These are phyloP conservation scores for Bretziella fagacearum DNA, from an alignment of 2,329 filamentous ascomycete species.

Conservation along the genomic window DNA sequence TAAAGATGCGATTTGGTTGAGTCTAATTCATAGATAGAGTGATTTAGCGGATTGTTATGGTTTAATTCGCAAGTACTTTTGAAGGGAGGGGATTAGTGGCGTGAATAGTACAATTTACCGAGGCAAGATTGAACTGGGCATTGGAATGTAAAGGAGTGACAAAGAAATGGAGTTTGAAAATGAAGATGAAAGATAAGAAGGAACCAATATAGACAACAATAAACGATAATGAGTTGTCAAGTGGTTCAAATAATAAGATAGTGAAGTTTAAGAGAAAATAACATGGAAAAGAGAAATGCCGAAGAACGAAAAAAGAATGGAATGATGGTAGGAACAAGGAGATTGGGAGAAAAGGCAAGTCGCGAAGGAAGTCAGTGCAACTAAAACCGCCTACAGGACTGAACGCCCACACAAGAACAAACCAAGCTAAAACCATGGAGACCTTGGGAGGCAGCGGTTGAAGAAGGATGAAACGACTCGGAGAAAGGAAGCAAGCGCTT, in stretches of 20 bases:
- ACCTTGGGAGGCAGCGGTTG: neutral
- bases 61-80: neutral
- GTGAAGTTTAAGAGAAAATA: neutral
- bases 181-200: neutral
- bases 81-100: neutral
- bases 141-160: neutral
- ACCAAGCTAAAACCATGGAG: neutral
- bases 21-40: neutral
- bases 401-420: too few species aligned
- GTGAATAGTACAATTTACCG: neutral
- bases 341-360: neutral
- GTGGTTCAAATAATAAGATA: neutral
- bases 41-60: neutral
- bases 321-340: neutral
- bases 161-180: neutral
- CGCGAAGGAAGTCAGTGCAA: neutral
- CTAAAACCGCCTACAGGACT: too few species aligned
- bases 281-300: neutral
- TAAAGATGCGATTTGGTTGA: neutral
- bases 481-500: conserved; percentile 4
- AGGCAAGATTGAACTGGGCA: neutral
- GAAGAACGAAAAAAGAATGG: neutral
- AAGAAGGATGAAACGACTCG: conserved; percentile 3
- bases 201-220: neutral
- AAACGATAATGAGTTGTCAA: neutral